Base-by-base conservation (phyloP, 805 yeast species). In the Tetrapisispora fleetii region DNA sequence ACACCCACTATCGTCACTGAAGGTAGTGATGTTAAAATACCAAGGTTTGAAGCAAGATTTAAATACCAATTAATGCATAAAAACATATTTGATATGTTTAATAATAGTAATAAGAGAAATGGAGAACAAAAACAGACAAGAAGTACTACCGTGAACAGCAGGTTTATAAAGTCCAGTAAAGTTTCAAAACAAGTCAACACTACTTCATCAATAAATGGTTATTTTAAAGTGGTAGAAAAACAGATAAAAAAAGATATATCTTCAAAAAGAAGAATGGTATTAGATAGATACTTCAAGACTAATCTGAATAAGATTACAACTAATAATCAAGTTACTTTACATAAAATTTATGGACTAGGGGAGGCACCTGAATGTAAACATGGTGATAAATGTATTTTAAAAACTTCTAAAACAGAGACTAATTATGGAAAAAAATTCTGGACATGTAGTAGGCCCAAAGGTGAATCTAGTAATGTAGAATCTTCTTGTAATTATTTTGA, bases 341-440 rank as follows among this genome's bases (percentile, higher is more conserved):
- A 27, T 13, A 28, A 41, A 18, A 9, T 19, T 3, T 16, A 30
- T 24, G 43, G 43, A 2, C 4, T 45, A 7, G 30, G 1, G 51
- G 33, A 54, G 14, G 58, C 69, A 1, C 83, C 83, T 0, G 16
- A 47, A 6, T 79, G 83, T 58, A 65, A 68, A 32, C 83, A 79
- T 54, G 60, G 68, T 5, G 71, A 72, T 43, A 66, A 68, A n/a
- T 71, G 80, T 33, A 61, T 70, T 4, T 52, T 78, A 42, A 66
- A 73, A 51, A 71, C 77, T 0, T 76, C 79, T 0, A 69, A 61
- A 53, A 73, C 75, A 1, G 47, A 58, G 4, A 59, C 64, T 24
- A 75, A 74, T 49, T 71, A 67, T 37, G 82, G 82, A 0, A 68
- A 65, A 47, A 75, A 72, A 52, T 79, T 79, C 53, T 79, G 82